These are phyloP conservation scores for Exophiala viscosa DNA, from an alignment of 2,329 filamentous ascomycete genomes.

Conservation along the genomic window DNA sequence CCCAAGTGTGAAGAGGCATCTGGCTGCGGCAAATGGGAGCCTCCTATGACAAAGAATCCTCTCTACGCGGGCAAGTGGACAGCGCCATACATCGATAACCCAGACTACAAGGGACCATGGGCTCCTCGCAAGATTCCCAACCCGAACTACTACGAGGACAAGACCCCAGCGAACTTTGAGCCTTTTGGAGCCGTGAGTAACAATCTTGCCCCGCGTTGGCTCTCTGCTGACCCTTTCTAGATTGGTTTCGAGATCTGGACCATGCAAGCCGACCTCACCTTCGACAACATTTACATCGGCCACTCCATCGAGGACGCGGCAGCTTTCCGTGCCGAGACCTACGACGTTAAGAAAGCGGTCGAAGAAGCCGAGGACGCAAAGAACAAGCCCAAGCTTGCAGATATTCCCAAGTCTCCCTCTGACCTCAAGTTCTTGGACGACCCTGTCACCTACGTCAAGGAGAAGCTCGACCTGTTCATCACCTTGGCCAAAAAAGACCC, in stretches of 20 bases:
- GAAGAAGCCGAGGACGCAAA: conserved; percentile 76
- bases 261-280: conserved; percentile 98
- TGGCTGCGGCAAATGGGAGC: conserved; percentile 89
- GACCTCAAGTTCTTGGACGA: conserved; percentile 88
- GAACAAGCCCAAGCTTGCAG: conserved; percentile 70
- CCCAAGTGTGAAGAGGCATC: conserved; percentile 91
- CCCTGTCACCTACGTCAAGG: conserved; percentile 79
- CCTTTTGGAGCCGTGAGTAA: conserved; percentile 88
- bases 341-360: conserved; percentile 77
- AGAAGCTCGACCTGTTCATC: conserved; percentile 91
- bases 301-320: conserved; percentile 92
- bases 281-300: conserved; percentile 99
- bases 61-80: conserved; percentile 99
- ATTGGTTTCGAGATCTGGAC: conserved; percentile 99
- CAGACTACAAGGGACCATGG: conserved; percentile 95
- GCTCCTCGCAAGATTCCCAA: conserved; percentile 93
- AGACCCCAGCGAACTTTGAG: conserved; percentile 93
- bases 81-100: conserved; percentile 91
- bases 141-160: conserved; percentile 95
- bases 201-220: not conserved
- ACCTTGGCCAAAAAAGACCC: conserved; percentile 79
- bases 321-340: conserved; percentile 84
- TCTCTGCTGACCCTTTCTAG: conserved; percentile 40
- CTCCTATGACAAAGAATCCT: conserved; percentile 90
- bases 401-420: conserved; percentile 63